Conservation (phyloP, 495 filamentous ascomycete genomes). For the Extremus antarcticus region DNA sequence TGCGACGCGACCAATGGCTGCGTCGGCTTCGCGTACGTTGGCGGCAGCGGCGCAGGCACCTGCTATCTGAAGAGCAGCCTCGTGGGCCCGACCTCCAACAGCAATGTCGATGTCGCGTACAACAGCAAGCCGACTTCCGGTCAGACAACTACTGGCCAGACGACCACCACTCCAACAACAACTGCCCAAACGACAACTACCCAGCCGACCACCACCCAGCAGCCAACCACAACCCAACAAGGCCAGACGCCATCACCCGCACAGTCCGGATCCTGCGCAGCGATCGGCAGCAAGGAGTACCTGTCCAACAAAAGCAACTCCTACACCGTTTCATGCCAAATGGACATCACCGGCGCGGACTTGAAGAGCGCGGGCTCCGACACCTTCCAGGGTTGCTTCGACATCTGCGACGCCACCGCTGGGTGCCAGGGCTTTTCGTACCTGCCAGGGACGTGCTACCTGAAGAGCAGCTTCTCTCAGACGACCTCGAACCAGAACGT, state of each 20-base stretch:
- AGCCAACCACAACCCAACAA: too few relatives aligned
- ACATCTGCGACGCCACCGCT: conserved; percentile 1
- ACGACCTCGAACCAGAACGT: neutral
- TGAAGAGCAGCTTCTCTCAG: conserved; percentile 1
- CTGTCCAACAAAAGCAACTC: neutral
- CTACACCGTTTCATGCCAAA: conserved; percentile 9
- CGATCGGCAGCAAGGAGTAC: neutral
- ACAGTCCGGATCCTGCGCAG: neutral
- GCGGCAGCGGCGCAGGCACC: conserved; percentile 8
- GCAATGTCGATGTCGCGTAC: neutral
- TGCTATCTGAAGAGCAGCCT: conserved; percentile 17
- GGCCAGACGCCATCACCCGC: too few relatives aligned
- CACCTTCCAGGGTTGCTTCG: conserved; percentile 14
- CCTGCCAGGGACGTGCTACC: conserved; percentile 12
- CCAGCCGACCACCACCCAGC: too few relatives aligned
- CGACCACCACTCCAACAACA: neutral
- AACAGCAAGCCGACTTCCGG: neutral
- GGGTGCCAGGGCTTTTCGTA: conserved; percentile 16
- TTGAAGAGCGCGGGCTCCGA: neutral
- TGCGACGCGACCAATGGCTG: conserved; percentile 10
- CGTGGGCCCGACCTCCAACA: neutral
- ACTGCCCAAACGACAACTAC: neutral
- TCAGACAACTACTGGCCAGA: neutral
- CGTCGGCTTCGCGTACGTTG: conserved; percentile 13
- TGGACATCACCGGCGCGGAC: conserved; percentile 10